Evolutionary conservation across 306 rosid species (phyloP).

Genomic region (Castanospermum australe): DNA sequence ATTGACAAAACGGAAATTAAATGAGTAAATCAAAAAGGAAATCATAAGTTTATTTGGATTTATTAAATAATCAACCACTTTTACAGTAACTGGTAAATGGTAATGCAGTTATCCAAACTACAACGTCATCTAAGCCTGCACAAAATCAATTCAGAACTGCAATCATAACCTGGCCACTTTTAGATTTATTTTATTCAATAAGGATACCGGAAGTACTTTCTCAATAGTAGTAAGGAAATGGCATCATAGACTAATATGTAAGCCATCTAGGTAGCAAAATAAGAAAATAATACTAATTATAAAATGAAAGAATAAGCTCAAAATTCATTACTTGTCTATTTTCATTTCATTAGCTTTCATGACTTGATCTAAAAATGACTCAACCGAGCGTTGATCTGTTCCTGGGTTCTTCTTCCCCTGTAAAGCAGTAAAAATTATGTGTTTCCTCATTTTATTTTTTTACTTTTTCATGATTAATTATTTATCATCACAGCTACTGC

Average conservation of each 20-base stretch:
- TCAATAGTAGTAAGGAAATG: neutral
- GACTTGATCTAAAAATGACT: conserved; percentile 68
- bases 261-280: neutral
- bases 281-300: neutral
- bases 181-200: neutral
- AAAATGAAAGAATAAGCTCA: neutral
- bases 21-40: neutral
- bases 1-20: neutral
- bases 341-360: conserved; percentile 80
- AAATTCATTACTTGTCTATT: conserved; percentile 72
- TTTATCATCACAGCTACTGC: conserved; percentile 5
- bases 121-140: neutral
- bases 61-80: neutral
- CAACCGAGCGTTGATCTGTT: conserved; percentile 63
- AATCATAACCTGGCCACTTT: neutral
- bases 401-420: conserved; percentile 96
- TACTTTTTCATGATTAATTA: neutral
- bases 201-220: neutral
- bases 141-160: neutral
- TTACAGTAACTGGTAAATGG: neutral
- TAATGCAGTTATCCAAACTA: neutral
- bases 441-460: neutral
- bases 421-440: conserved; percentile 28
- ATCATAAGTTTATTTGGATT: neutral
- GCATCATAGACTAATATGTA: conserved; percentile 1